A percentile compares a stretch with the other conserved stretches of the same genome.
These are phyloP conservation scores for Isoetes engelmannii DNA, from an alignment of 83 land plant genomes.

Conservation along the genomic window DNA sequence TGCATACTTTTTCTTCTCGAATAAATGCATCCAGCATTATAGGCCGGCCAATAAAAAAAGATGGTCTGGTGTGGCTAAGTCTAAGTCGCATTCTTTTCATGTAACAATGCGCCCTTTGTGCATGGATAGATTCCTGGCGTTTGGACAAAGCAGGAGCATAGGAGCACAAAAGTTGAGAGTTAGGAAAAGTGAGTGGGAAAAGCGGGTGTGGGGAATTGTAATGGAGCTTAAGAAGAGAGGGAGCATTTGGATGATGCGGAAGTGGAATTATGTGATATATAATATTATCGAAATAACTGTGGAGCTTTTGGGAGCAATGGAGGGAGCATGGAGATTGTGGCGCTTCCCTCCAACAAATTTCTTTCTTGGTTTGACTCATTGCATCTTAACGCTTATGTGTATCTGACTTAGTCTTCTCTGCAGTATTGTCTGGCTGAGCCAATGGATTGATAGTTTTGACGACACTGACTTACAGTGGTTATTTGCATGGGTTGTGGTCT, in stretches of 20 bases:
- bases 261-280: slow-evolving; percentile 14
- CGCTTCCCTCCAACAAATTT: slow-evolving; percentile 30
- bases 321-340: slow-evolving; percentile 39
- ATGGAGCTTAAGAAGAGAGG: slow-evolving; percentile 9
- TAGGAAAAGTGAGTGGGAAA: not conserved
- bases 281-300: no score
- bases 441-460: not conserved
- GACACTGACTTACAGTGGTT: not conserved
- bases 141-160: no score
- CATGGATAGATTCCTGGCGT: no score
- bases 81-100: no score
- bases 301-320: slow-evolving; percentile 33
- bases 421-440: not conserved
- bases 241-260: slow-evolving; percentile 36
- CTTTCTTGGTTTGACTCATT: slow-evolving; percentile 37
- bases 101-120: no score
- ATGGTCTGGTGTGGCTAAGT: no score
- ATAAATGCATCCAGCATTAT: no score
- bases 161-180: no score
- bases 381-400: slow-evolving; percentile 7
- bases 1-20: no score
- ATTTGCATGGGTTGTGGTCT: not conserved
- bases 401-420: not conserved
- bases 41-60: no score
- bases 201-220: not conserved